Percentiles rank a stretch among this genome's conserved stretches.
Evolutionary conservation across 441 rosid species (phyloP).

Genomic region (Corymbia calophylla): DNA sequence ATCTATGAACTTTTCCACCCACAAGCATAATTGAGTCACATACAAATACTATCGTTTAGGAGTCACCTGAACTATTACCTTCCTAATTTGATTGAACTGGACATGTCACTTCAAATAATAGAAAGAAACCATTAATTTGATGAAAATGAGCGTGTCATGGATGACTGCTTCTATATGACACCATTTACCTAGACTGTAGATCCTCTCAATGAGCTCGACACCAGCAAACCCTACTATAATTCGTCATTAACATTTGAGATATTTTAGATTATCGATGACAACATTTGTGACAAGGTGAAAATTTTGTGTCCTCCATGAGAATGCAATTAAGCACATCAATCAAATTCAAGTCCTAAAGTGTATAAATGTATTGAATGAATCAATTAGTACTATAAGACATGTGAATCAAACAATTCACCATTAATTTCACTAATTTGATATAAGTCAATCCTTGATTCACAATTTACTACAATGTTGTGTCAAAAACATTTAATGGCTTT

Average conservation of each 20-base stretch:
- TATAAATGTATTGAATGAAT: neutral
- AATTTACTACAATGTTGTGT: neutral
- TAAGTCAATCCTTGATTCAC: neutral
- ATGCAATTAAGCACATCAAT: neutral
- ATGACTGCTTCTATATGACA: neutral
- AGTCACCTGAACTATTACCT: neutral
- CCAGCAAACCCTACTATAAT: neutral
- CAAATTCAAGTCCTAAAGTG: neutral
- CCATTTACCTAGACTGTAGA: neutral
- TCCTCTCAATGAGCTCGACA: rapidly evolving
- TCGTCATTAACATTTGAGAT: neutral
- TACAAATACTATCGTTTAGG: neutral
- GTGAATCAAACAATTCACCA: neutral
- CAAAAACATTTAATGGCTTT: neutral
- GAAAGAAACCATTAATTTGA: neutral
- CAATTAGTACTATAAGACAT: rapidly evolving
- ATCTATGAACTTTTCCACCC: neutral
- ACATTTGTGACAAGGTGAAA: neutral
- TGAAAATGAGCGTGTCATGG: neutral
- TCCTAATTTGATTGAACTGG: neutral
- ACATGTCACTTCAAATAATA: neutral
- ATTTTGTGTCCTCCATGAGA: neutral
- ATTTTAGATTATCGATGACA: neutral
- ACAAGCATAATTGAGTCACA: neutral
- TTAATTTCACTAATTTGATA: neutral